Conservation (phyloP, 2,329 filamentous ascomycete genomes). For the Pseudogymnoascus sp. region DNA sequence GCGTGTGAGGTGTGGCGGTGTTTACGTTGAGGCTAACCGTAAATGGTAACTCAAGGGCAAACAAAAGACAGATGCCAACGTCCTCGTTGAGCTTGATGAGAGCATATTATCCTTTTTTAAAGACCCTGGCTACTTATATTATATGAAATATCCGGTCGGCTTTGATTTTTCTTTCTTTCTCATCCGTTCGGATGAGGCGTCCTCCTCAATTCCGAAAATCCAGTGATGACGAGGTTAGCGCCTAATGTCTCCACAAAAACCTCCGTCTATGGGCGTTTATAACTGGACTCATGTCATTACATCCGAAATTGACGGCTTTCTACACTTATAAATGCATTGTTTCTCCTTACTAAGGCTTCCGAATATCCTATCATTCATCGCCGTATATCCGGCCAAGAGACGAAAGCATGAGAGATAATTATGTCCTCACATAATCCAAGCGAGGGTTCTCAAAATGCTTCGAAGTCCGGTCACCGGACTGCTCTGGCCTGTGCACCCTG, state of each 20-base stretch:
- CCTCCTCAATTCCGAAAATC: neutral
- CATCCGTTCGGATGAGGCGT: slow-evolving; percentile 3
- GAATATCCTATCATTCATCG: neutral
- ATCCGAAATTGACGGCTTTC: neutral
- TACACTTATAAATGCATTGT: neutral
- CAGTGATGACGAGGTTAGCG: slow-evolving; percentile 3
- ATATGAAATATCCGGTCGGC: neutral
- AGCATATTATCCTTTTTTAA: neutral
- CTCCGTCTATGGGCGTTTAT: neutral
- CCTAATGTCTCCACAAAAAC: neutral
- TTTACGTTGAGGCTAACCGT: neutral
- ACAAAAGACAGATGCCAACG: neutral
- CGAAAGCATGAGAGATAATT: neutral
- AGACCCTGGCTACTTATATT: neutral
- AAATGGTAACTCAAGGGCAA: neutral
- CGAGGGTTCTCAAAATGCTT: neutral
- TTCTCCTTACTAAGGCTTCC: neutral
- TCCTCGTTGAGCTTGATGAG: neutral
- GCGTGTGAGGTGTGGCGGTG: neutral
- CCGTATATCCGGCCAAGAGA: neutral
- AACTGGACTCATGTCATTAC: neutral
- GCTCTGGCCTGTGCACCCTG: slow-evolving; percentile 9
- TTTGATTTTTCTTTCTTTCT: neutral
- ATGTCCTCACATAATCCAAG: neutral
- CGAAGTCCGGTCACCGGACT: neutral